Conservation (phyloP, 1,284 basidiomycete species). For the Trametes polyzona region DNA sequence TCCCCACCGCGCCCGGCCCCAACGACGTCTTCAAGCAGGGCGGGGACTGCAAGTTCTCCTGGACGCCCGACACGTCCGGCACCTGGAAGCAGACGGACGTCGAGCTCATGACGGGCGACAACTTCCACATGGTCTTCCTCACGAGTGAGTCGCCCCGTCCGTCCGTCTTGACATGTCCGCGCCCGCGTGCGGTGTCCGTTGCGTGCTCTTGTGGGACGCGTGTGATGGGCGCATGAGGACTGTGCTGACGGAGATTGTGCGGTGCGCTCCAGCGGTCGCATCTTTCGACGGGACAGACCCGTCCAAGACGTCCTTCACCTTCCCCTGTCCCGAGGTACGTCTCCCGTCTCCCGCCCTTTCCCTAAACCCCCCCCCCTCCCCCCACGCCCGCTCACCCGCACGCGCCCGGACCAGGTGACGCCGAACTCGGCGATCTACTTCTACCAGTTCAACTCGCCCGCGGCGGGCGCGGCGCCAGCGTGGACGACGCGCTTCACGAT, state of each 20-base stretch:
- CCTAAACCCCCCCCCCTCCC: neutral
- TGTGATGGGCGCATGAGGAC: neutral
- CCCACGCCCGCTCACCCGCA: neutral
- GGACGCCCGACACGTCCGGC: slow-evolving; percentile 60
- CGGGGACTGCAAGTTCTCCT: slow-evolving; percentile 53
- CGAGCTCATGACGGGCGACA: slow-evolving; percentile 81
- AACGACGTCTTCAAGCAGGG: slow-evolving; percentile 61
- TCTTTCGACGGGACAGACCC: slow-evolving; percentile 60
- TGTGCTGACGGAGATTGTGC: neutral
- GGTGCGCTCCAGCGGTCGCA: slow-evolving; percentile 51
- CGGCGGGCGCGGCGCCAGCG: slow-evolving; percentile 41
- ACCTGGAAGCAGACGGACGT: slow-evolving; percentile 70
- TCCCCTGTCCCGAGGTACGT: slow-evolving; percentile 67
- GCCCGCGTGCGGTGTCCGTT: neutral
- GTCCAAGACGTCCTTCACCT: slow-evolving; percentile 48
- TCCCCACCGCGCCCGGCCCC: slow-evolving; percentile 50
- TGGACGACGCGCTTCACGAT: slow-evolving; percentile 89
- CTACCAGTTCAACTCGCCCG: slow-evolving; percentile 68
- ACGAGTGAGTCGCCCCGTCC: slow-evolving; percentile 51
- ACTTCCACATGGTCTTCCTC: slow-evolving; percentile 70
- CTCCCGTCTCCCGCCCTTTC: neutral
- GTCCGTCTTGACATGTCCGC: neutral
- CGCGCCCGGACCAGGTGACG: slow-evolving; percentile 50
- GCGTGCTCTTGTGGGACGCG: neutral
- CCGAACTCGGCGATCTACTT: slow-evolving; percentile 79